Base-by-base conservation (phyloP, 2,329 filamentous ascomycete species). In the Blastomyces parvus region DNA sequence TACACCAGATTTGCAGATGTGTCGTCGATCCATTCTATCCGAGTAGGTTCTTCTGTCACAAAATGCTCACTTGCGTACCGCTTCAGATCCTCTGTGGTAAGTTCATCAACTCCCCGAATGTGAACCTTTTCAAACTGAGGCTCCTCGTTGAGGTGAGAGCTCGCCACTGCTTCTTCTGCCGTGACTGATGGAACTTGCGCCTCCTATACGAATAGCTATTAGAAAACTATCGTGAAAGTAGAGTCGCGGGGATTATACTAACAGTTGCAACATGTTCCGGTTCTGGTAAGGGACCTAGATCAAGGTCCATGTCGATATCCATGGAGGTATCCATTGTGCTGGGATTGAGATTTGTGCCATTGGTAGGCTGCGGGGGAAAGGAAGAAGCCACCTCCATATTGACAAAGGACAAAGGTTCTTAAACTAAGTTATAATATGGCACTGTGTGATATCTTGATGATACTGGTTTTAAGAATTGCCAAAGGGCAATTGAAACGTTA, bases 21-120 rank as follows among this genome's bases (percentile, higher is more conserved):
- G 75, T 99, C 94, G 74, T 97, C 90, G 68, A 99, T 91, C 94
- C 94, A 99, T 77, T 97, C 91, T 66, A 97, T 81, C 65, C 84
- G 82, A 63, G 83, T 79, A 63, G 86, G 80, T 61, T 78, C 71
- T 62, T 82, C 80, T 17, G 76, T 73, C 44, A 81, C 78, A 70
- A 84, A 91, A 74, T 94, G 84, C 66, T 89, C 82, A 58, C 80
- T 77, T 9, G 90, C 84, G 70, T 91, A 97, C 64, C 83, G 80
- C 69, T 88, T 87, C 69, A 97, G 88, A 67, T 96, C 86, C 62
- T 86, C 83, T 36, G 91, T 91, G 40, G 88, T 90, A 72, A 97
- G 80, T 53, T 88, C 85, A 71, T 96, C 88, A 3, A 97, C 82
- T 25, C 93, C 93, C 64, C 86, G 85, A 61, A 99, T 79, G 75